Base-by-base conservation (phyloP, 257 asterid species). In the Galeopsis tetrahit region DNA sequence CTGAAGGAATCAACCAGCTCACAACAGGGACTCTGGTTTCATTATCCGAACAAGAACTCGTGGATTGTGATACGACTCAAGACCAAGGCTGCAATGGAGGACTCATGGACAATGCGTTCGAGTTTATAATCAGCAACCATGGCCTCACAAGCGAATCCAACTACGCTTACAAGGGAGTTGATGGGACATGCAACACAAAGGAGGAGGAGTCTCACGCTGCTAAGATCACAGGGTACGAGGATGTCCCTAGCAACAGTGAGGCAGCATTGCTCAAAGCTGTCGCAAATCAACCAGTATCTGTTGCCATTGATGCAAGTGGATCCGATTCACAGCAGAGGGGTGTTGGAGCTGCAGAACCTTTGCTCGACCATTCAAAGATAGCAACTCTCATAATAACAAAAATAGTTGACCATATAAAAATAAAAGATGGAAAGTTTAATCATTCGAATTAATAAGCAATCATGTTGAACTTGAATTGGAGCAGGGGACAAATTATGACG, bases 251-350 rank as follows among this genome's bases (percentile, higher is more conserved):
- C 59, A 83, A 75, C 53, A 69, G 81, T 6, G 85, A 84, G 49
- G 56, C 78, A 2, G 68, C 77, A 11, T 53, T 81, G 66, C 53
- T 69, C 14, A 83, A 78, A 49, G 85, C 84, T 0, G 82, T 78
- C 39, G 82, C 75, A 7, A 63, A 43, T 44, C 85, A 78, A n/a
- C 88, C 84, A 0, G 62, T 80, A 70, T 78, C 88, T 0, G 82
- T 83, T 9, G 88, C 77, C 44, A 76, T 81, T 28, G 86, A 84
- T 42, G 86, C 81, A 1, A 11, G 84, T 46, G 81, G 78, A 0
- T 40, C 56, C 33, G 83, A 72, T n/a, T n/a, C n/a, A n/a, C n/a
- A n/a, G n/a, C n/a, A n/a, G n/a, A n/a, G n/a, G n/a, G n/a, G n/a
- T n/a, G n/a, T n/a, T n/a, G n/a, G n/a, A n/a, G n/a, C n/a, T n/a